A percentile compares a stretch with the other conserved stretches of the same genome.
These are phyloP conservation scores for Thraustotheca clavata DNA, from an alignment of 352 stramenopile genomes.

Conservation along the genomic window DNA sequence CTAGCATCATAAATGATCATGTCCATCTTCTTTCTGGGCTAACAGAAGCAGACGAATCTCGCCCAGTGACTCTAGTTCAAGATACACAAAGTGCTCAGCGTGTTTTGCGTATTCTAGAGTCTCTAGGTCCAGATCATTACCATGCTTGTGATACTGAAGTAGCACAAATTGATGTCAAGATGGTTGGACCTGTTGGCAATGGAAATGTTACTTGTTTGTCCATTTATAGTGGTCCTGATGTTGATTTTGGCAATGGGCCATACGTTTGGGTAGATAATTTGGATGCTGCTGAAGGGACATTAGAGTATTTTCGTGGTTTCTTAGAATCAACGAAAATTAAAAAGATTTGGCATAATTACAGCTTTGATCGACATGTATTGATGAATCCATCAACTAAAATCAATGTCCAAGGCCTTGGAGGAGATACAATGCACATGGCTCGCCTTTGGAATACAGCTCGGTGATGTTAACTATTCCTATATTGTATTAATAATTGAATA, in stretches of 20 bases:
- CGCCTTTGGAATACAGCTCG: constrained; percentile 81
- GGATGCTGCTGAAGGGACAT: constrained; percentile 82
- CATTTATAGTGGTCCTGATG: constrained; percentile 92
- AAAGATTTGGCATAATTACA: constrained; percentile 99
- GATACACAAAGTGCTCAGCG: constrained; percentile 52
- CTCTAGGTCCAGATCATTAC: constrained; percentile 58
- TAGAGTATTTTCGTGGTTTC: constrained; percentile 77
- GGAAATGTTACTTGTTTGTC: constrained; percentile 97
- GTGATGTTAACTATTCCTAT: not conserved
- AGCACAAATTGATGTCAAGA: constrained; percentile 94
- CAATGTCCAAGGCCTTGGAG: constrained; percentile 85
- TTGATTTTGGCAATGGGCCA: constrained; percentile 94
- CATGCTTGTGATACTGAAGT: constrained; percentile 98
- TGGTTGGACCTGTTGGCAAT: constrained; percentile 92
- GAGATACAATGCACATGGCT: constrained; percentile 99
- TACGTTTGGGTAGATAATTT: constrained; percentile 90
- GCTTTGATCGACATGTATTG: constrained; percentile 98
- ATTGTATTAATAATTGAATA: not conserved
- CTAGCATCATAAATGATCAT: constrained; percentile 20
- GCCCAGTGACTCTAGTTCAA: constrained; percentile 71
- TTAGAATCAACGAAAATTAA: constrained; percentile 85
- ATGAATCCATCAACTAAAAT: constrained; percentile 91
- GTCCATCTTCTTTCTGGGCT: constrained; percentile 43
- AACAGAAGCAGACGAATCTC: constrained; percentile 47
- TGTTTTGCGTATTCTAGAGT: constrained; percentile 49